phyloP scores from a whole-genome alignment of 148 eudicot genomes.

The Nepenthes gracilis region DNA sequence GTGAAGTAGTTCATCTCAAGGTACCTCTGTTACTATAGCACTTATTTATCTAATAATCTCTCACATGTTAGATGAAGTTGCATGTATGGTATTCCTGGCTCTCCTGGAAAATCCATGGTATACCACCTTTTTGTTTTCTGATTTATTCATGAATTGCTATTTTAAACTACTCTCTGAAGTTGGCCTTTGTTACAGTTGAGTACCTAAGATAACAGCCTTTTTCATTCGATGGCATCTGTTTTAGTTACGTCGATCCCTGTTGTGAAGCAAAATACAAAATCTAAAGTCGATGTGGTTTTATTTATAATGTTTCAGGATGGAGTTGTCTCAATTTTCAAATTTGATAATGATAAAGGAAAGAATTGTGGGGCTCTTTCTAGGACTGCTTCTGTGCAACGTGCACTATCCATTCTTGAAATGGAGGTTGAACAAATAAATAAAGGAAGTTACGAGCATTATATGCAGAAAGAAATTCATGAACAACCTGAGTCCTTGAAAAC shows the following conservation, averaged over 20 bases:
- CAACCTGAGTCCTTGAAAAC: slow-evolving; percentile 90
- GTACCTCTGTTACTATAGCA: slow-evolving; percentile 23
- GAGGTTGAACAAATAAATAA: slow-evolving; percentile 94
- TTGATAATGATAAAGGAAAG: slow-evolving; percentile 61
- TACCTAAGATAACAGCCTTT: too few species aligned
- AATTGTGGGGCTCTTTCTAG: slow-evolving; percentile 35
- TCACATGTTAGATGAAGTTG: too few species aligned
- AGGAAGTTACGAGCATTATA: slow-evolving; percentile 86
- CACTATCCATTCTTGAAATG: slow-evolving; percentile 82
- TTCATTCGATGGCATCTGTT: too few species aligned
- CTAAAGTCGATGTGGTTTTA: neutral
- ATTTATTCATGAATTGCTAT: too few species aligned
- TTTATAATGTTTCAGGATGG: slow-evolving; percentile 50
- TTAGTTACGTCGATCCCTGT: too few species aligned
- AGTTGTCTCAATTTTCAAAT: slow-evolving; percentile 69
- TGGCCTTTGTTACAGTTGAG: too few species aligned
- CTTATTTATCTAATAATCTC: neutral
- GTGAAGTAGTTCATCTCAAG: slow-evolving; percentile 90
- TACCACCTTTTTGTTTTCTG: too few species aligned
- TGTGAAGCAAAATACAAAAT: neutral
- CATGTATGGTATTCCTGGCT: too few species aligned
- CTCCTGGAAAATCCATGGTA: too few species aligned
- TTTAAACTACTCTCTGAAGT: too few species aligned
- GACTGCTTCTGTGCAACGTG: slow-evolving; percentile 81
- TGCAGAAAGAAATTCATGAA: slow-evolving; percentile 95